These are phyloP conservation scores for Malus asiatica DNA, from an alignment of 306 rosid genomes.

Conservation along the genomic window DNA sequence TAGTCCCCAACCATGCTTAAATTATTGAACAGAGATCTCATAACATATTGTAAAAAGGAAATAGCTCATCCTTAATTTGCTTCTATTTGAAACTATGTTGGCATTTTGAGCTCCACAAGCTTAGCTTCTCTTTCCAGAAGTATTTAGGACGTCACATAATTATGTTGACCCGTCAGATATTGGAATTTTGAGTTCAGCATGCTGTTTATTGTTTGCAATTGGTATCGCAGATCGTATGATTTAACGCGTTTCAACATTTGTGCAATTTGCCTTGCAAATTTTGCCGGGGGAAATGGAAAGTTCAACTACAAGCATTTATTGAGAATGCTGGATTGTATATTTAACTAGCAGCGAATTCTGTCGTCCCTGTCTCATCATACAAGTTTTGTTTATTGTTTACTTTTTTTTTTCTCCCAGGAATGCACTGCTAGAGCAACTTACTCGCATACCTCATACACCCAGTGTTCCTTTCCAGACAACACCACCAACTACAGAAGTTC, in stretches of 20 bases:
- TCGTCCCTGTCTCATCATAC: not conserved
- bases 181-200: not conserved
- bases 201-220: not conserved
- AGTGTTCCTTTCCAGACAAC: constrained; percentile 73
- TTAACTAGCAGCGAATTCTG: not conserved
- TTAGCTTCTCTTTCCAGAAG: not conserved
- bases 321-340: not conserved
- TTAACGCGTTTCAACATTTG: not conserved
- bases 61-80: not conserved
- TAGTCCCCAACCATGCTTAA: not conserved
- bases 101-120: not conserved
- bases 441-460: constrained; percentile 72
- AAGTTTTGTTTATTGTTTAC: not conserved
- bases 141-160: not conserved
- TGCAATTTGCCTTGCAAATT: not conserved
- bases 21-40: not conserved
- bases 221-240: not conserved
- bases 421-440: constrained; percentile 60
- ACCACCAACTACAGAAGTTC: constrained; percentile 48
- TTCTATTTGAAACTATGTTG: not conserved
- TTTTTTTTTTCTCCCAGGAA: constrained; percentile 23
- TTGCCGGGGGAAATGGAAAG: not conserved
- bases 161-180: not conserved
- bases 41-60: not conserved
- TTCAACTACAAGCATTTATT: not conserved